Evolutionary conservation across 768 basidiomycete genomes (phyloP), one percentile per base, ranked within the genome.

Genomic region (Cystobasidiopsis lactophilus): DNA sequence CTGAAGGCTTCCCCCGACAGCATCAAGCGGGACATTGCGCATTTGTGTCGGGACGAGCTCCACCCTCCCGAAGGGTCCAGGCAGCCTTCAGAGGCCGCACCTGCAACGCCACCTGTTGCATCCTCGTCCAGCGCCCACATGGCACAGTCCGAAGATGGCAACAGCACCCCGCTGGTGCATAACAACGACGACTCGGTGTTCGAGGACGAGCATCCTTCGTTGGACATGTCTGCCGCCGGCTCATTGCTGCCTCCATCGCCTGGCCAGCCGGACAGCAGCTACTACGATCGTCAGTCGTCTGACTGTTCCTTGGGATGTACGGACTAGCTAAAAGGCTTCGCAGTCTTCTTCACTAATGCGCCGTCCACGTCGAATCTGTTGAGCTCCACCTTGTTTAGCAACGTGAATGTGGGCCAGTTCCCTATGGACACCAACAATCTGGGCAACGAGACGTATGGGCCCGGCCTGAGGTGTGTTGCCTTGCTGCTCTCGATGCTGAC

Each of bases 11-110:
- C 11, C 38, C 50, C 35, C 30, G 35, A 35, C 41, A 33, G 47
- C 62, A 85, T 95, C 62, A 95, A 95, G 66, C 78, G 91, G 37
- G 89, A 95, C 66, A 95, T 95, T 56, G 84, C 85, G 0, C 85
- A 93, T 69, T 45, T 62, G 24, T 57, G 52, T 47, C 27, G 53
- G n/a, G 47, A 55, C 46, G 81, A 83, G 24, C 53, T 48, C 4
- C 31, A 44, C n/a, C 40, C 53, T 4, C n/a, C n/a, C n/a, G n/a
- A 46, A 38, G 30, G 43, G 27, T 11, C 27, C 39, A 44, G 11
- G 23, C 23, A 48, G 37, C 24, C 49, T 5, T 33, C 49, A 11
- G 16, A 30, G 2, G 31, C 35, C 35, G 3, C 31, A 19, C 3
- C 30, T 27, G 10, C 39, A 40, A 39, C 19, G n/a, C 26, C 24